These are phyloP conservation scores for Eucalyptus pauciflora DNA, from an alignment of 345 rosid species.

Conservation along the genomic window DNA sequence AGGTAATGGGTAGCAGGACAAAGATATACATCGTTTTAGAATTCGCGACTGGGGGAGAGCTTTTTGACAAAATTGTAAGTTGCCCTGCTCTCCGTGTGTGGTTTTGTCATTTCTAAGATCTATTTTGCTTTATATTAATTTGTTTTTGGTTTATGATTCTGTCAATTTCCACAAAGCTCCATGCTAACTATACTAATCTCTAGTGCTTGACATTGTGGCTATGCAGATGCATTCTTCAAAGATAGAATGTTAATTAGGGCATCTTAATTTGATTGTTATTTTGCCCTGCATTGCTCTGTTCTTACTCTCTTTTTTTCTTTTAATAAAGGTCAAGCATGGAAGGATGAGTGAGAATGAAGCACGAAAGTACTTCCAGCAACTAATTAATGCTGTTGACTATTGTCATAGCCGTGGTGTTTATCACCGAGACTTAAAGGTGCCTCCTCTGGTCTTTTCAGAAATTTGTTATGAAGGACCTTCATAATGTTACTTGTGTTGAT, in stretches of 20 bases:
- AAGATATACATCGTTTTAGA: slow-evolving; percentile 65
- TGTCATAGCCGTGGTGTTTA: slow-evolving; percentile 96
- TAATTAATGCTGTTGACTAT: slow-evolving; percentile 82
- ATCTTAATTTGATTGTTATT: neutral
- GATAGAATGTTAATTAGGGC: neutral
- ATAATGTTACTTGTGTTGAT: neutral
- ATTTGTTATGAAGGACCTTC: neutral
- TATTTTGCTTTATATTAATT: neutral
- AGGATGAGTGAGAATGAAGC: slow-evolving; percentile 88
- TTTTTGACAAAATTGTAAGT: slow-evolving; percentile 77
- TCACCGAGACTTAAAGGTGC: slow-evolving; percentile 93
- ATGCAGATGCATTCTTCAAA: neutral
- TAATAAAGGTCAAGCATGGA: slow-evolving; percentile 70
- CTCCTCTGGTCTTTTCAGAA: neutral
- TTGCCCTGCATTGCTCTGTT: neutral
- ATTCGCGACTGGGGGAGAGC: slow-evolving; percentile 74
- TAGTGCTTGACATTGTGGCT: neutral
- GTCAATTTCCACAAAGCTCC: neutral
- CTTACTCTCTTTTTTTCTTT: neutral
- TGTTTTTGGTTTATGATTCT: neutral
- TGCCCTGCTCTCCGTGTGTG: neutral
- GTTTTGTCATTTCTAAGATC: neutral
- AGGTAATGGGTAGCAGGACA: slow-evolving; percentile 75
- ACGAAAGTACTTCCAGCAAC: slow-evolving; percentile 89
- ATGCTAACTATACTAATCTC: neutral